Evolutionary conservation across 176 grass and related monocot genomes (phyloP).

Genomic region (Saccharum spontaneum): DNA sequence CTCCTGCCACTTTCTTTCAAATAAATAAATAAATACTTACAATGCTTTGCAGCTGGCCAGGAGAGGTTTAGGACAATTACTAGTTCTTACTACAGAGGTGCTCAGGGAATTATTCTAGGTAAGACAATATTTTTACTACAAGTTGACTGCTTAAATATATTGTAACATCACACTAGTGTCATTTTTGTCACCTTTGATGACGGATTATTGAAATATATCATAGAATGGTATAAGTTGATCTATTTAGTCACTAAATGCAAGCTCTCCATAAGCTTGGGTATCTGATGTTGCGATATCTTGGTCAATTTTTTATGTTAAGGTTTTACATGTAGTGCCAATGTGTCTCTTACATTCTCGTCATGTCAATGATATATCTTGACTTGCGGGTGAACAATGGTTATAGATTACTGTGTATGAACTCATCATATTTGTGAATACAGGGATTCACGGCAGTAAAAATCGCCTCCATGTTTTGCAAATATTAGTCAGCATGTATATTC

Average conservation of each 20-base stretch:
- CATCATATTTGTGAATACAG: not conserved
- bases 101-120: conserved; percentile 99
- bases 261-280: not conserved
- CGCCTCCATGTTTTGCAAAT: conserved; percentile 6
- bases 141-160: conserved; percentile 26
- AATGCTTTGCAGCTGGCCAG: conserved; percentile 84
- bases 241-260: not conserved
- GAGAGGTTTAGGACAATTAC: conserved; percentile 97
- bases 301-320: not conserved
- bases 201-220: not conserved
- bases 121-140: conserved; percentile 17
- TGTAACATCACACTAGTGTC: not conserved
- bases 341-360: not conserved
- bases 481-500: not conserved
- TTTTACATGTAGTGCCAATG: not conserved
- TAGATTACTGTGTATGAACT: conserved; percentile 13
- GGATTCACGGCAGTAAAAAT: not conserved
- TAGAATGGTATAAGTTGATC: conserved; percentile 2
- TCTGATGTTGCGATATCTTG: not conserved
- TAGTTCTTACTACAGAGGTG: conserved; percentile 98
- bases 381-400: not conserved
- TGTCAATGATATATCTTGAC: conserved; percentile 3
- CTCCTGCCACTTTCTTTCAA: not conserved
- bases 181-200: not conserved
- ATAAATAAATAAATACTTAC: not conserved